These are phyloP conservation scores for Stygiomarasmius scandens DNA, from an alignment of 1,284 basidiomycete species.

Conservation along the genomic window DNA sequence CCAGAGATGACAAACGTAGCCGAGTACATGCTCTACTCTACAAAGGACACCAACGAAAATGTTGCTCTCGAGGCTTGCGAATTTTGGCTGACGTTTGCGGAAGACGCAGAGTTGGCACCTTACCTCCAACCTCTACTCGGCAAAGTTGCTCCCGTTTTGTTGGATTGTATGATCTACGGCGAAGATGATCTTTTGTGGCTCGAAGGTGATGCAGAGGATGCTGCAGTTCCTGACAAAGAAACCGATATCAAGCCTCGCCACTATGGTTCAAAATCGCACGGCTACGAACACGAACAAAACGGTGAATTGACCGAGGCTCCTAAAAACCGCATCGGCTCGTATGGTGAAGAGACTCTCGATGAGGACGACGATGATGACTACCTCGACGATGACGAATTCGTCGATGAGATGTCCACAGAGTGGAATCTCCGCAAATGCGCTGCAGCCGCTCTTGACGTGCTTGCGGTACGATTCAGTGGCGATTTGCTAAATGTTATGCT, in stretches of 20 bases:
- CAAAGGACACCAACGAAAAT: slow-evolving; percentile 93
- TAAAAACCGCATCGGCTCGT: slow-evolving; percentile 61
- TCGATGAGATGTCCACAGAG: slow-evolving; percentile 96
- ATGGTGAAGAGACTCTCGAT: slow-evolving; percentile 71
- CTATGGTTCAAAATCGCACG: slow-evolving; percentile 85
- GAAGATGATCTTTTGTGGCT: slow-evolving; percentile 96
- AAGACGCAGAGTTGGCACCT: slow-evolving; percentile 85
- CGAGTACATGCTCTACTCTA: slow-evolving; percentile 99
- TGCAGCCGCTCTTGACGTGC: slow-evolving; percentile 95
- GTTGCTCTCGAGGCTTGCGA: slow-evolving; percentile 98
- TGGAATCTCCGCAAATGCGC: slow-evolving; percentile 99
- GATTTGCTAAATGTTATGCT: slow-evolving; percentile 90
- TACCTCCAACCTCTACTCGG: slow-evolving; percentile 86
- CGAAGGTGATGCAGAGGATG: slow-evolving; percentile 90
- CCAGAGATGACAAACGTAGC: slow-evolving; percentile 96
- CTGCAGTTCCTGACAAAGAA: slow-evolving; percentile 89
- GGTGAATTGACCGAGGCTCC: slow-evolving; percentile 47
- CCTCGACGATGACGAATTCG: slow-evolving; percentile 89
- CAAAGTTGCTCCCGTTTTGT: slow-evolving; percentile 89
- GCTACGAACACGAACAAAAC: slow-evolving; percentile 73
- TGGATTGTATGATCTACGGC: slow-evolving; percentile 97
- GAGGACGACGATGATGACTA: slow-evolving; percentile 87
- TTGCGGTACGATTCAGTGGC: slow-evolving; percentile 89
- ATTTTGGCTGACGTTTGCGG: slow-evolving; percentile 99
- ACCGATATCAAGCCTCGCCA: slow-evolving; percentile 96